Percentiles rank a stretch among this genome's conserved stretches.
Conservation (phyloP, 148 eudicot species). For the Euryodendron excelsum region DNA sequence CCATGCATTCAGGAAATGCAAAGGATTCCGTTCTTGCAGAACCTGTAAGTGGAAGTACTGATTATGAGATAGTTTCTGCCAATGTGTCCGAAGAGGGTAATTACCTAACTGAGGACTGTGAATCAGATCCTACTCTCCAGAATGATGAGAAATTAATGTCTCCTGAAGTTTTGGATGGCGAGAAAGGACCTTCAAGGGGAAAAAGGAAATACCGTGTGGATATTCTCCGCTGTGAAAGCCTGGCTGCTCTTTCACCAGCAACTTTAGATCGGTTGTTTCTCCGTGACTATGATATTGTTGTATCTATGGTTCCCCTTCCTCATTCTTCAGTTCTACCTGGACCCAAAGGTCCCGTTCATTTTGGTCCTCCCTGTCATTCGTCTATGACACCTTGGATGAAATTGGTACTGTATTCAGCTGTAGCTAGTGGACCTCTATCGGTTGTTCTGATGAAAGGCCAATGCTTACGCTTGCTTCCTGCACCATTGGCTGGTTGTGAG, state of each 20-base stretch:
- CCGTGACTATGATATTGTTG: slow-evolving; percentile 86
- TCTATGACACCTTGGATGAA: slow-evolving; percentile 99
- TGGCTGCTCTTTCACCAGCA: slow-evolving; percentile 80
- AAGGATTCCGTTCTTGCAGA: slow-evolving; percentile 35
- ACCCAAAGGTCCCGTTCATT: slow-evolving; percentile 86
- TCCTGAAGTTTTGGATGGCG: slow-evolving; percentile 22
- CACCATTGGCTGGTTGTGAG: slow-evolving; percentile 93
- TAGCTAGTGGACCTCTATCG: slow-evolving; percentile 78
- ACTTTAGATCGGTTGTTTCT: slow-evolving; percentile 78
- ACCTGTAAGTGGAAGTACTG: slow-evolving; percentile 24
- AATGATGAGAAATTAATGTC: slow-evolving; percentile 39
- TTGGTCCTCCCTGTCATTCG: slow-evolving; percentile 90
- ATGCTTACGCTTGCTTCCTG: slow-evolving; percentile 85
- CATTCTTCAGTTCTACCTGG: slow-evolving; percentile 89
- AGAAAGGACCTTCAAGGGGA: slow-evolving; percentile 40
- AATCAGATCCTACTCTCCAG: slow-evolving; percentile 31
- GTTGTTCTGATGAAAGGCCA: slow-evolving; percentile 97
- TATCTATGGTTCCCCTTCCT: slow-evolving; percentile 96
- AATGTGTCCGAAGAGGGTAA: slow-evolving; percentile 22
- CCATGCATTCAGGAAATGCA: slow-evolving; percentile 12
- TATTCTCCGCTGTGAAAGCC: slow-evolving; percentile 93
- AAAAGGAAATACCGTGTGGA: slow-evolving; percentile 75
- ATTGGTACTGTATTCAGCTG: slow-evolving; percentile 76
- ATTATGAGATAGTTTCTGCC: slow-evolving; percentile 24
- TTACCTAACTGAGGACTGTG: slow-evolving; percentile 26